Conservation (phyloP, 495 filamentous ascomycete species). For the Saxophila tyrrhenica region DNA sequence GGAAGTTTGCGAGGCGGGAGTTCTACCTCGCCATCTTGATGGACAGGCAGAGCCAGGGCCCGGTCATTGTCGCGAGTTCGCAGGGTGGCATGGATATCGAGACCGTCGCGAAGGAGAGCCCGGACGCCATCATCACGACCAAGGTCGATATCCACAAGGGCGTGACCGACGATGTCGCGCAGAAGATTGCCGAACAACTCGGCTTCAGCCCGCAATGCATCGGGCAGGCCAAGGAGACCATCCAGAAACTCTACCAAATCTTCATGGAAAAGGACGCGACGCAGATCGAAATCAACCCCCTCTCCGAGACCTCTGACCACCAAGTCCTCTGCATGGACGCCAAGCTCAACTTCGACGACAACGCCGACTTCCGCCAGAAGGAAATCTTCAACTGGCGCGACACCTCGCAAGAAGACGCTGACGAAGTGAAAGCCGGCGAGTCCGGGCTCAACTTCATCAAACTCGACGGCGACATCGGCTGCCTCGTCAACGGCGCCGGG, state of each 20-base stretch:
- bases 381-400: slow-evolving; percentile 92
- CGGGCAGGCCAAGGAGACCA: slow-evolving; percentile 83
- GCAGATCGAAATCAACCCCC: slow-evolving; percentile 98
- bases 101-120: slow-evolving; percentile 92
- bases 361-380: slow-evolving; percentile 95
- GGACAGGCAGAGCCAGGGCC: slow-evolving; percentile 84
- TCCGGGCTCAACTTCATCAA: slow-evolving; percentile 98
- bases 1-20: slow-evolving; percentile 97
- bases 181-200: slow-evolving; percentile 78
- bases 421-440: slow-evolving; percentile 93
- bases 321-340: slow-evolving; percentile 97
- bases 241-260: slow-evolving; percentile 96
- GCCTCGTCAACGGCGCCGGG: slow-evolving; percentile 96
- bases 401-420: slow-evolving; percentile 85
- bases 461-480: slow-evolving; percentile 97
- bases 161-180: slow-evolving; percentile 89
- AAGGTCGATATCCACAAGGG: slow-evolving; percentile 87
- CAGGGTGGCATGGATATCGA: slow-evolving; percentile 99
- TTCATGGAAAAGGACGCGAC: slow-evolving; percentile 98
- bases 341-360: slow-evolving; percentile 96
- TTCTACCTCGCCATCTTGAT: slow-evolving; percentile 98
- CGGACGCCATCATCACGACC: slow-evolving; percentile 86
- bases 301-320: slow-evolving; percentile 94
- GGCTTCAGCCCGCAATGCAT: slow-evolving; percentile 96
- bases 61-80: slow-evolving; percentile 92